Evolutionary conservation across 768 basidiomycete species (phyloP).

Genomic region (Mycena galopus): DNA sequence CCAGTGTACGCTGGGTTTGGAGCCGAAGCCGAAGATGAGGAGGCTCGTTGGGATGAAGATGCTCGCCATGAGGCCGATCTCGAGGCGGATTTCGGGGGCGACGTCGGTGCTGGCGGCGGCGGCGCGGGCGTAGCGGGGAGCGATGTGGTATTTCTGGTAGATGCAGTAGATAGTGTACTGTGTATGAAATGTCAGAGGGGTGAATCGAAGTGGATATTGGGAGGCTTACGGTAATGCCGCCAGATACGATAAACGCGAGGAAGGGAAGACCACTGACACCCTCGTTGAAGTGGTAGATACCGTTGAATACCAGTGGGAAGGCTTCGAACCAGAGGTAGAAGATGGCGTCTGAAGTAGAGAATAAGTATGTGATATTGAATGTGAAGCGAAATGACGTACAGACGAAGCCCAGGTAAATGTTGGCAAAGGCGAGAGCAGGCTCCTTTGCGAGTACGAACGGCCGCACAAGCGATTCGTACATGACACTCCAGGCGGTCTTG

Average conservation of each 20-base stretch:
- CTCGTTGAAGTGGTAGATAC: constrained; percentile 48
- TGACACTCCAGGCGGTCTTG: constrained; percentile 33
- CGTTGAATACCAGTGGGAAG: constrained; percentile 49
- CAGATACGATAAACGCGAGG: constrained; percentile 42
- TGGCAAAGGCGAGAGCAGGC: constrained; percentile 46
- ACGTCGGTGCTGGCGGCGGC: constrained; percentile 27
- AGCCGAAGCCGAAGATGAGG: constrained; percentile 52
- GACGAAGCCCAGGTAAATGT: constrained; percentile 48
- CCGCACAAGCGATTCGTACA: constrained; percentile 44
- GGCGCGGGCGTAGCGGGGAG: constrained; percentile 33
- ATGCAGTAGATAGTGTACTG: constrained; percentile 39
- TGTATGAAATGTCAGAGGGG: background rate
- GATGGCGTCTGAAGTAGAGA: constrained; percentile 37
- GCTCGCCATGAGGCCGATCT: constrained; percentile 47
- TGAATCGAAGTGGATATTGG: background rate
- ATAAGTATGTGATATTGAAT: background rate
- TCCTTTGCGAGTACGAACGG: constrained; percentile 48
- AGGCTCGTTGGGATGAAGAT: constrained; percentile 48
- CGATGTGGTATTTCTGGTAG: constrained; percentile 41
- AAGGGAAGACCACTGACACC: constrained; percentile 48
- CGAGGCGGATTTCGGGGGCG: constrained; percentile 48
- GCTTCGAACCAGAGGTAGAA: constrained; percentile 52
- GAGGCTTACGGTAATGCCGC: constrained; percentile 28
- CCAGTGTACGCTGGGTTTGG: constrained; percentile 46
- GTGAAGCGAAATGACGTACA: constrained; percentile 30